Evolutionary conservation across 805 yeast species (phyloP), one percentile per base, ranked within the genome.

Genomic region (Pichia nakasei): DNA sequence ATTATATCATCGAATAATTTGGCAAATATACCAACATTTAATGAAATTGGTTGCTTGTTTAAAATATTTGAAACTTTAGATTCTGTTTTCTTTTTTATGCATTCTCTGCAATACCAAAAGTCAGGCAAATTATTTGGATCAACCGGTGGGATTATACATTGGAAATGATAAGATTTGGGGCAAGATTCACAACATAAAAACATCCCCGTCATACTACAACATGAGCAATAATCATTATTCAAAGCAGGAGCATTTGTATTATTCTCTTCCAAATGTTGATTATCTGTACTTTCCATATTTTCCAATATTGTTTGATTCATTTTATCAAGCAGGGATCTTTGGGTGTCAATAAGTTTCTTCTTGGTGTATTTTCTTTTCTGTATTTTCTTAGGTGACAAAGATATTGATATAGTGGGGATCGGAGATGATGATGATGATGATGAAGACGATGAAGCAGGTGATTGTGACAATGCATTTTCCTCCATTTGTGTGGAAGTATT

Each of bases 101-200:
- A 91, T 54, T 83, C 86, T 15, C 73, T 72, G 65, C 98, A 91
- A 52, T 72, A 78, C 98, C 98, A 91, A 48, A 78, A 82, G 32
- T 84, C 96, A 0, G 97, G 97, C 8, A 86, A 64, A 33, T 72
- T 58, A 41, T 74, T 70, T 35, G 82, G 87, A 52, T 82, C 86
- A 29, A 82, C 64, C 0, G 98, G 97, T 3, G 97, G 97, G 54
- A 85, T 83, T 48, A 91, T 75, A 60, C 98, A 91, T 5, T 85
- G 70, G 57, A 93, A 87, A 59, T 91, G 98, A 63, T 91, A 93
- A 2, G 96, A 85, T 54, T 73, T 73, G 0, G 97, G 96, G 62
- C 98, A 91, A 2, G 85, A 72, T 54, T 91, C 98, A 64, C 98
- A 91, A 63, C 97, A 93, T 21, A 91, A 68, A 54, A 91, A 88